These are phyloP conservation scores for Schoenoplectus tabernaemontani DNA, from an alignment of 202 grass and related monocot genomes.

Conservation along the genomic window DNA sequence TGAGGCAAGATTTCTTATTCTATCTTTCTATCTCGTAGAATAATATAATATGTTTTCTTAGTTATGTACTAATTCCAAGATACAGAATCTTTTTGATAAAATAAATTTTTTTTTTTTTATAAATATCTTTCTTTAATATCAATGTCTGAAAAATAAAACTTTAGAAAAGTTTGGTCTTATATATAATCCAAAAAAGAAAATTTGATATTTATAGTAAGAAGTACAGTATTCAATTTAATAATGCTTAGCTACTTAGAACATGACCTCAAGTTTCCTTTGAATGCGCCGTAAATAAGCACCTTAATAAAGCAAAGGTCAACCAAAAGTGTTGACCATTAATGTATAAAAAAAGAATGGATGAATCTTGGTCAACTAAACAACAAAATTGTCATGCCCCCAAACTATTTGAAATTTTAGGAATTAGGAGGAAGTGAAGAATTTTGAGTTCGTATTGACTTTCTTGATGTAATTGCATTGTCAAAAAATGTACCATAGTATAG, in stretches of 20 bases:
- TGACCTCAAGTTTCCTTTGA: constrained; percentile 2
- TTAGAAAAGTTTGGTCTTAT: not conserved
- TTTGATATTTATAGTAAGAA: not conserved
- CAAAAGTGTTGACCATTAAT: not conserved
- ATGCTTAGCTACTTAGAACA: not conserved
- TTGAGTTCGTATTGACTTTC: not conserved
- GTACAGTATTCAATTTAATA: not conserved
- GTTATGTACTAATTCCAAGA: not conserved
- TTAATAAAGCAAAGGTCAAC: constrained; percentile 13
- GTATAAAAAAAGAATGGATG: constrained; percentile 9
- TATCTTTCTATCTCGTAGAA: not conserved
- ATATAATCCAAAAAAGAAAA: not conserved
- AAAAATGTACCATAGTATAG: not conserved
- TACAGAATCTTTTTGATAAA: not conserved
- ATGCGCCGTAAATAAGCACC: not conserved
- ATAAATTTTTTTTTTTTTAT: not conserved
- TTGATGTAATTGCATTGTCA: not conserved
- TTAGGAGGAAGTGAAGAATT: not conserved
- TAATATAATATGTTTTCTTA: not conserved
- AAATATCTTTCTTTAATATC: not conserved
- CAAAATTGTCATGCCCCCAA: constrained; percentile 17
- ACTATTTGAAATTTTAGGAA: constrained; percentile 7
- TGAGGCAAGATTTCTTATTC: constrained; percentile 27
- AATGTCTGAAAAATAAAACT: not conserved
- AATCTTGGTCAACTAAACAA: constrained; percentile 1